Evolutionary conservation across 2,329 filamentous ascomycete species (phyloP), one percentile per base, ranked within the genome.

Genomic region (Sclerotinia glacialis): DNA sequence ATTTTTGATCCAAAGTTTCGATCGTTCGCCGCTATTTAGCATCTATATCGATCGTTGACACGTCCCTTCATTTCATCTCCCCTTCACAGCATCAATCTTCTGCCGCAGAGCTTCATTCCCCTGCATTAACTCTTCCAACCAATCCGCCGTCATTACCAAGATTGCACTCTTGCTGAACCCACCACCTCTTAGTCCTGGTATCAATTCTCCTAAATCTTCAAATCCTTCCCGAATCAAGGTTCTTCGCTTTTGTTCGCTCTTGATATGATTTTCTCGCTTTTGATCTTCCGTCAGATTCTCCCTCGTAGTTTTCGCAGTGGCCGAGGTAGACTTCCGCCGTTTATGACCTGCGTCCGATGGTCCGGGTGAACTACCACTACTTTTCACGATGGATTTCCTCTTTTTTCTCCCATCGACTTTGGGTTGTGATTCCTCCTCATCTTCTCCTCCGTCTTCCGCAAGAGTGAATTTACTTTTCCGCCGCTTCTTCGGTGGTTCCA

Each of bases 81-180:
- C 37, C 12, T 46, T 42, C 14, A n/a, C 53, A 18, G 34, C 21
- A 8, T 44, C 53, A 55, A 89, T 76, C 76, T 85, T 83, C n/a
- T 76, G 76, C 66, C 80, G 80, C 64, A 92, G 77, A 34, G 80
- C 76, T 66, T 87, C 80, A 74, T 96, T 96, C 5, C 88, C 91
- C 49, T 83, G 79, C 16, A 92, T 77, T 26, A 96, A 76, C 21
- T 89, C 85, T 69, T 93, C 86, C n/a, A 96, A 79, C 83, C 90
- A 96, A 70, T 91, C 88, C 18, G 87, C 90, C 3, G 91, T 85
- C 78, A 93, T 89, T 23, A 85, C 83, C 49, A 97, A 82, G 76
- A 92, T 89, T 9, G 86, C 88, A 75, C 90, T 93, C 80, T 96
- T 96, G 79, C 91, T 95, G 71, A 93, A 88, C 1, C 90, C 89